Percentiles rank a stretch among this genome's conserved stretches.
phyloP scores from a whole-genome alignment of 192 early-diverging fungal genomes.

The Rhizophagus sp. region DNA sequence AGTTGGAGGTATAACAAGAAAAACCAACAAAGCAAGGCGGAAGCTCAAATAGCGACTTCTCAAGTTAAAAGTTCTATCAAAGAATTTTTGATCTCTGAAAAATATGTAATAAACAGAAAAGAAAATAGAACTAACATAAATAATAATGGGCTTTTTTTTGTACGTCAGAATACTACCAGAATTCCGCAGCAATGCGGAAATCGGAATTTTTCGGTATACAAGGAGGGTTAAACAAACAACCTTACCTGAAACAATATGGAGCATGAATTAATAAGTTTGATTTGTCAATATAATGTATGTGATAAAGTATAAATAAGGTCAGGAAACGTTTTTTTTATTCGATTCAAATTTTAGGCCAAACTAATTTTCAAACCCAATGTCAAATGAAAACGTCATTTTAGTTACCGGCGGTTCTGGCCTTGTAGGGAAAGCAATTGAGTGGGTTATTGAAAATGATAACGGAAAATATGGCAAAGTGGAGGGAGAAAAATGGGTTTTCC shows the following conservation, averaged over 20 bases:
- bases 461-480: slow-evolving; percentile 53
- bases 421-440: slow-evolving; percentile 74
- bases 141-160: neutral
- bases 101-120: neutral
- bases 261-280: too few relatives aligned
- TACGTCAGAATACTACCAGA: too few relatives aligned
- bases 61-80: neutral
- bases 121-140: too few relatives aligned
- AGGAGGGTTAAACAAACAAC: too few relatives aligned
- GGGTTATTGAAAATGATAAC: slow-evolving; percentile 63
- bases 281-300: too few relatives aligned
- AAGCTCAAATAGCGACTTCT: neutral
- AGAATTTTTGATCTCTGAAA: neutral
- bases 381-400: slow-evolving; percentile 54
- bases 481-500: slow-evolving; percentile 75
- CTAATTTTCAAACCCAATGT: neutral
- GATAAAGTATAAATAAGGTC: too few relatives aligned
- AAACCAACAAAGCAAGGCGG: slow-evolving; percentile 15
- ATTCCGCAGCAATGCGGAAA: too few relatives aligned
- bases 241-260: too few relatives aligned
- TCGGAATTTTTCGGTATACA: too few relatives aligned
- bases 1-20: neutral
- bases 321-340: too few relatives aligned
- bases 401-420: slow-evolving; percentile 81
- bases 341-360: too few relatives aligned